Evolutionary conservation across 2,329 filamentous ascomycete genomes (phyloP).

Genomic region (Clonostachys rosea): DNA sequence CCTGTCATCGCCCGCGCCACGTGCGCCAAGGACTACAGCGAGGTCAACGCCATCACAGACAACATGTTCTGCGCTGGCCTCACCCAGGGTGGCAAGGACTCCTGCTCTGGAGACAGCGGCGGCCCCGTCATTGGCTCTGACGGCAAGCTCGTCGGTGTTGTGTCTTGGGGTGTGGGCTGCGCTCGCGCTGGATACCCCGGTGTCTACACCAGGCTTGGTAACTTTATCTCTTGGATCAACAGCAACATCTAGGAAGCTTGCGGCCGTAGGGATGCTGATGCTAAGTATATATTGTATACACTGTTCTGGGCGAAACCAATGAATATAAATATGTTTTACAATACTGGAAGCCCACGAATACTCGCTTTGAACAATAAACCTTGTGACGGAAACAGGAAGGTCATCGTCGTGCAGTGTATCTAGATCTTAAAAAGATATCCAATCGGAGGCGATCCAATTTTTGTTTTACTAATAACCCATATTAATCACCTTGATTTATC

Average conservation of each 20-base stretch:
- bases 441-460: too few species aligned
- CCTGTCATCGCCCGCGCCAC: slow-evolving; percentile 18
- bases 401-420: too few species aligned
- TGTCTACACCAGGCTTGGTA: slow-evolving; percentile 19
- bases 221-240: slow-evolving; percentile 16
- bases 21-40: slow-evolving; percentile 14
- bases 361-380: too few species aligned
- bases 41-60: slow-evolving; percentile 6
- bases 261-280: not conserved
- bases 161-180: slow-evolving; percentile 23
- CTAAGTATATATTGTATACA: too few species aligned
- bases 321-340: too few species aligned
- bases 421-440: too few species aligned
- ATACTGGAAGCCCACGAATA: too few species aligned
- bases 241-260: slow-evolving; percentile 5
- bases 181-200: slow-evolving; percentile 14
- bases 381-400: too few species aligned
- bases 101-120: slow-evolving; percentile 23
- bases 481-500: too few species aligned
- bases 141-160: slow-evolving; percentile 14
- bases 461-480: too few species aligned
- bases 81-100: slow-evolving; percentile 17
- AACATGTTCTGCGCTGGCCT: slow-evolving; percentile 24
- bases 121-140: slow-evolving; percentile 18
- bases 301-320: too few species aligned